Conservation (phyloP, 139 green algal genomes). For the Pseudopediastrum boryanum region DNA sequence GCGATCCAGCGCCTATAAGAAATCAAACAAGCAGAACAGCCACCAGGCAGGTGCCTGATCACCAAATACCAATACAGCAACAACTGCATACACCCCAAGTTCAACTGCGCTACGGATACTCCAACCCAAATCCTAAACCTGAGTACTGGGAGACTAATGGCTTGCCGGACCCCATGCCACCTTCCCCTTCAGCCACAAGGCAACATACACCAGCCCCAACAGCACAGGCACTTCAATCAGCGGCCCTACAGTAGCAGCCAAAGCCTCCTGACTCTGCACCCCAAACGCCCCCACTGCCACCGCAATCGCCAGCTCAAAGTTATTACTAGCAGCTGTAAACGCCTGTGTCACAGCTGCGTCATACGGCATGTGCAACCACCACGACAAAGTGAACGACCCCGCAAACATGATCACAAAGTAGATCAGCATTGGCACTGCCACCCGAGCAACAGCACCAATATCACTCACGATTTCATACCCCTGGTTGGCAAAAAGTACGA, state of each 20-base stretch:
- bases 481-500: conserved; percentile 57
- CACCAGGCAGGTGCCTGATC: too few relatives aligned
- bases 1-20: too few relatives aligned
- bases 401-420: conserved; percentile 61
- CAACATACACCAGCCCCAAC: conserved; percentile 57
- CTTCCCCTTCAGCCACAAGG: conserved; percentile 46
- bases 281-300: conserved; percentile 58
- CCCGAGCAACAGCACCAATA: conserved; percentile 44
- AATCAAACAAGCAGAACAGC: too few relatives aligned
- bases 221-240: conserved; percentile 63
- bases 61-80: too few relatives aligned
- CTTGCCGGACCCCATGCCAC: too few relatives aligned
- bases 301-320: conserved; percentile 64
- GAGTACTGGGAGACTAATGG: too few relatives aligned
- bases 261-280: conserved; percentile 44
- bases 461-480: conserved; percentile 40
- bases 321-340: conserved; percentile 49
- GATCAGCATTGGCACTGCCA: conserved; percentile 55
- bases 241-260: conserved; percentile 56
- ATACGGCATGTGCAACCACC: conserved; percentile 29
- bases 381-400: conserved; percentile 30
- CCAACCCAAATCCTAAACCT: too few relatives aligned
- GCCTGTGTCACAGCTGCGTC: conserved; percentile 15
- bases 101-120: too few relatives aligned
- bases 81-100: too few relatives aligned